Conservation (phyloP, 2,329 filamentous ascomycete species). For the Berkeleyomyces basicola region DNA sequence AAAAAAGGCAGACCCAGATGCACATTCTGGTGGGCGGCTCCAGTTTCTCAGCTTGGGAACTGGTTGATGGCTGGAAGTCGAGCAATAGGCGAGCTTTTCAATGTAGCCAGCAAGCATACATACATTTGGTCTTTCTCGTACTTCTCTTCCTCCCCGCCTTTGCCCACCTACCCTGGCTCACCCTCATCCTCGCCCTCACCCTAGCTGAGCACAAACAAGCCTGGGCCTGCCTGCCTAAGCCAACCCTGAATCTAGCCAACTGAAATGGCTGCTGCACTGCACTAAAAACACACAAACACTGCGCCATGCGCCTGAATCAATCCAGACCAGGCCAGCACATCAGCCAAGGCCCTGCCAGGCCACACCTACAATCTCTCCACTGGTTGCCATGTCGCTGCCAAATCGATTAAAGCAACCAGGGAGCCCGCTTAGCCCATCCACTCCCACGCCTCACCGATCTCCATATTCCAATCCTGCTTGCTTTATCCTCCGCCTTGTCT, state of each 20-base stretch:
- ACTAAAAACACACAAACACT: background rate
- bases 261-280: background rate
- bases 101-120: conserved; percentile 1
- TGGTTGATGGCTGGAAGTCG: conserved; percentile 5
- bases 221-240: conserved; percentile 8
- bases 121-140: conserved; percentile 2
- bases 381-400: background rate
- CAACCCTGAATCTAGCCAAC: background rate
- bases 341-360: background rate
- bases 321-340: background rate
- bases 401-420: conserved; percentile 2
- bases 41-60: background rate
- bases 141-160: conserved; percentile 8
- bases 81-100: conserved; percentile 3
- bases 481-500: conserved; percentile 3
- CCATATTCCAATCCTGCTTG: conserved; percentile 2
- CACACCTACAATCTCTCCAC: background rate
- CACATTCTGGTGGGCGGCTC: background rate
- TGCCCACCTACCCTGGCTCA: background rate
- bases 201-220: conserved; percentile 6
- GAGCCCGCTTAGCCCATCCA: background rate
- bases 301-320: background rate
- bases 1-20: background rate
- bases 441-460: conserved; percentile 6
- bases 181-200: conserved; percentile 1